A percentile compares a stretch with the other conserved stretches of the same genome.
These are phyloP conservation scores for Dalechampia spathulata DNA, from an alignment of 441 rosid species.

Conservation along the genomic window DNA sequence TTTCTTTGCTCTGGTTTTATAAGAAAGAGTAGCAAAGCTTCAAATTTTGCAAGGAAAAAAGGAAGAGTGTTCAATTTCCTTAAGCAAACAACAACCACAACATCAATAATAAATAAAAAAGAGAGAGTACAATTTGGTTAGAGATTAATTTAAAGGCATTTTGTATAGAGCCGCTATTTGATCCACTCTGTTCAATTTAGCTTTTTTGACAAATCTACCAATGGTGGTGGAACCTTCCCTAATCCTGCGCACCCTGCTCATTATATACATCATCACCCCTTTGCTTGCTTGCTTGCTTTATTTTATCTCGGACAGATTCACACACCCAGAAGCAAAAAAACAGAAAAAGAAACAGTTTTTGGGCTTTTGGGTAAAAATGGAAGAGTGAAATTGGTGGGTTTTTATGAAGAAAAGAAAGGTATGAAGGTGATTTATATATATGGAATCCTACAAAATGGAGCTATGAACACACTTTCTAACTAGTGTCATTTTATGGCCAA, in stretches of 20 bases:
- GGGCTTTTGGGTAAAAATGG: not conserved
- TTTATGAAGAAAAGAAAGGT: not conserved
- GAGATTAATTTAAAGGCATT: constrained; percentile 1
- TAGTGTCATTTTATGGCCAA: constrained; percentile 65
- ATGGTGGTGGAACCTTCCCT: constrained; percentile 4
- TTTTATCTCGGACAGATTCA: not conserved
- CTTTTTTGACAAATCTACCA: constrained; percentile 14
- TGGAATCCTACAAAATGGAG: constrained; percentile 19
- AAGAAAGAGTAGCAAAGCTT: constrained; percentile 5
- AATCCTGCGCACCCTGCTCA: constrained; percentile 18
- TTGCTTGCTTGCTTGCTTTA: not conserved
- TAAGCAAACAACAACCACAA: constrained; percentile 5
- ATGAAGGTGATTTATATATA: constrained; percentile 6
- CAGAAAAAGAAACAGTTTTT: not conserved
- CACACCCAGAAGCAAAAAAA: not conserved
- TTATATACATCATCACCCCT: not conserved
- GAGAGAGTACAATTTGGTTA: not conserved
- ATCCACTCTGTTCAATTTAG: constrained; percentile 19
- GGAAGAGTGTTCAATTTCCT: not conserved
- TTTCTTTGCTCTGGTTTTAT: not conserved
- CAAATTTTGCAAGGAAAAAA: constrained; percentile 8
- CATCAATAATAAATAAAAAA: not conserved
- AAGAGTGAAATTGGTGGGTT: too few relatives aligned
- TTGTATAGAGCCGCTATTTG: constrained; percentile 18
- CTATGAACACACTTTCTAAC: constrained; percentile 44